Conservation (phyloP, 1,139 yeast genomes). For the Yamadazyma dushanensis region DNA sequence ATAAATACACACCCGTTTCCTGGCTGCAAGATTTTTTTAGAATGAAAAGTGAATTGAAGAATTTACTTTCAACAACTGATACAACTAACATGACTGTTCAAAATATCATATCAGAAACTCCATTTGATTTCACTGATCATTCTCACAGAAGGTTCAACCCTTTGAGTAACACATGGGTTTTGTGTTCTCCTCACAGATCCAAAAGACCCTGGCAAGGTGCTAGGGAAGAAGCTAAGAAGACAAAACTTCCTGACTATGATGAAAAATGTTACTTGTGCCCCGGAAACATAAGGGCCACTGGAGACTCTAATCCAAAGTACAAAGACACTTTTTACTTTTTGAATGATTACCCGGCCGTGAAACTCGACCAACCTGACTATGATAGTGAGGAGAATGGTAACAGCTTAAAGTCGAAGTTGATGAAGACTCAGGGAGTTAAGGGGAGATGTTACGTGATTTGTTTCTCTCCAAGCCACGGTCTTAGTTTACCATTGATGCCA, state of each 20-base stretch:
- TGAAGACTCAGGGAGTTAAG: constrained; percentile 59
- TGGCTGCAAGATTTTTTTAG: constrained; percentile 7
- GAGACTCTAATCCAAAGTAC: constrained; percentile 63
- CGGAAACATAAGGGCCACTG: constrained; percentile 66
- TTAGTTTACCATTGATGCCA: constrained; percentile 66
- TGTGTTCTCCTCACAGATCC: constrained; percentile 77
- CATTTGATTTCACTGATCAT: constrained; percentile 52
- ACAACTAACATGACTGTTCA: constrained; percentile 7
- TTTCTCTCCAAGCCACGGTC: constrained; percentile 69
- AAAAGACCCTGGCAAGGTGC: constrained; percentile 85
- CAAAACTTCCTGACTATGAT: constrained; percentile 55
- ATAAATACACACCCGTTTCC: constrained; percentile 12
- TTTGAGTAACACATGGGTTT: constrained; percentile 59
- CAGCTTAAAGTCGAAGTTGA: constrained; percentile 41
- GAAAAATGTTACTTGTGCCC: constrained; percentile 74
- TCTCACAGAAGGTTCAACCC: constrained; percentile 74
- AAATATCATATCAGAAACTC: constrained; percentile 2
- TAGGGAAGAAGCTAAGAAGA: constrained; percentile 50
- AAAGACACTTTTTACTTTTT: constrained; percentile 57
- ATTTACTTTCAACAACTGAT: constrained; percentile 11
- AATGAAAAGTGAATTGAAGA: constrained; percentile 19
- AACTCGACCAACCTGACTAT: constrained; percentile 54
- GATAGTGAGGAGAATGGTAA: constrained; percentile 18
- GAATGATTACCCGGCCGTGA: constrained; percentile 74
- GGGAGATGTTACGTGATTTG: constrained; percentile 76